Percentiles rank a stretch among this genome's conserved stretches.
These are phyloP conservation scores for Acrocalymma vagum DNA, from an alignment of 2,329 filamentous ascomycete species.

Conservation along the genomic window DNA sequence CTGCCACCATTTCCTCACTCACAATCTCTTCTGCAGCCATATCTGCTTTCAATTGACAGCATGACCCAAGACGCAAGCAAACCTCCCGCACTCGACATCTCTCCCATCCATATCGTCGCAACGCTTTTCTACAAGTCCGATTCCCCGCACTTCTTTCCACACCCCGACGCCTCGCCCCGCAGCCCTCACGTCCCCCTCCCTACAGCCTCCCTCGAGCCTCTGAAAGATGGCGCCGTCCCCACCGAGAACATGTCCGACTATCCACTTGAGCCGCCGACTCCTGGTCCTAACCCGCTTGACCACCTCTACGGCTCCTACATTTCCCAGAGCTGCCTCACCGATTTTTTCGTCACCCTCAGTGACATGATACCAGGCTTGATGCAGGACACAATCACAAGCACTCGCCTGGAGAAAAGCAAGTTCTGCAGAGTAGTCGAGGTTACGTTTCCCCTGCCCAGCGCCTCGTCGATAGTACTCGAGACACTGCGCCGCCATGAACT, in stretches of 20 bases:
- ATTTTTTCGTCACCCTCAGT: constrained; percentile 63
- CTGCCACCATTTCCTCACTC: not conserved
- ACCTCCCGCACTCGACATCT: constrained; percentile 20
- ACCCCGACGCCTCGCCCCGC: constrained; percentile 56
- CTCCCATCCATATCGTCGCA: constrained; percentile 38
- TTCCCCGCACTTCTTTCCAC: constrained; percentile 50
- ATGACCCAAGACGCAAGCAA: not conserved
- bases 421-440: constrained; percentile 73
- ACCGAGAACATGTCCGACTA: constrained; percentile 61
- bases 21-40: too few relatives aligned
- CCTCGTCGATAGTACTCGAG: constrained; percentile 61
- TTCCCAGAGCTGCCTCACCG: constrained; percentile 63
- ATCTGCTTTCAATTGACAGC: too few relatives aligned
- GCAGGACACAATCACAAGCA: constrained; percentile 57
- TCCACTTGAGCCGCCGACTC: constrained; percentile 63
- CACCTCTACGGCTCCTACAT: constrained; percentile 64
- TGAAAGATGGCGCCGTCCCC: constrained; percentile 58
- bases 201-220: constrained; percentile 37
- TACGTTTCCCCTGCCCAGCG: constrained; percentile 65
- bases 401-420: constrained; percentile 65
- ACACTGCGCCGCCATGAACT: constrained; percentile 82
- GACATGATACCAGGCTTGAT: constrained; percentile 58
- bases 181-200: constrained; percentile 39
- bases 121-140: constrained; percentile 50
- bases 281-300: constrained; percentile 63